Evolutionary conservation across 73 alveolate species (phyloP), one percentile per base, ranked within the genome.

Genomic region (Tetrahymena thermophila): DNA sequence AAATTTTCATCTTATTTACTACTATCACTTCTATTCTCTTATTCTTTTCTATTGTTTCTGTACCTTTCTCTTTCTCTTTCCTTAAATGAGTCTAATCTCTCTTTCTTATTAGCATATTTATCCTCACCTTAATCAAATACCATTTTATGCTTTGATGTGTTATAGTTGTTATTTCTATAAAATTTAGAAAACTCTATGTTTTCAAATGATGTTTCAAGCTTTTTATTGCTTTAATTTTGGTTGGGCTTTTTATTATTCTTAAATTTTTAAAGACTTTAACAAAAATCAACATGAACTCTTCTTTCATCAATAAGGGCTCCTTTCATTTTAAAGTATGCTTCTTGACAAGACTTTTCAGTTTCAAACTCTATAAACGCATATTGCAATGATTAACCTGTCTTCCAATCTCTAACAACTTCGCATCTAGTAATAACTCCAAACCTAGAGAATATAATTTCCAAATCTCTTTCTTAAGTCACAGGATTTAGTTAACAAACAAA

Each of bases 321-420:
- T 56, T 98, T 98, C 99, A 98, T 99, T 94, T 97, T 98, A 84
- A 96, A 94, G 96, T 98, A 99, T 16, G 99, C 99, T 93, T 99
- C 99, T 96, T 98, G 99, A 84, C 99, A 98, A 43, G 98, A 98
- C 94, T 98, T 98, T 50, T 98, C 98, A 93, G 98, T 98, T 96
- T 99, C 99, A 96, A 97, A 99, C 96, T 99, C 99, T 93, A 99
- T 98, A 97, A 99, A 99, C 31, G 99, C 99, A 97, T 99, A 99
- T 95, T 99, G 98, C 34, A 99, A 96, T 37, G 99, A 98, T 85
- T 98, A 99, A 16, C 99, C 99, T 14, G 99, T 99, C 96, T 99
- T 99, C 99, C 99, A 99, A 97, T 99, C 99, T 94, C 99, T 96
- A 85, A 99, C 98, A 21, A 99, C 99, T 96, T 99, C 98, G 94